phyloP scores from a whole-genome alignment of 192 early-diverging fungal genomes.

The Coemansia asiatica region DNA sequence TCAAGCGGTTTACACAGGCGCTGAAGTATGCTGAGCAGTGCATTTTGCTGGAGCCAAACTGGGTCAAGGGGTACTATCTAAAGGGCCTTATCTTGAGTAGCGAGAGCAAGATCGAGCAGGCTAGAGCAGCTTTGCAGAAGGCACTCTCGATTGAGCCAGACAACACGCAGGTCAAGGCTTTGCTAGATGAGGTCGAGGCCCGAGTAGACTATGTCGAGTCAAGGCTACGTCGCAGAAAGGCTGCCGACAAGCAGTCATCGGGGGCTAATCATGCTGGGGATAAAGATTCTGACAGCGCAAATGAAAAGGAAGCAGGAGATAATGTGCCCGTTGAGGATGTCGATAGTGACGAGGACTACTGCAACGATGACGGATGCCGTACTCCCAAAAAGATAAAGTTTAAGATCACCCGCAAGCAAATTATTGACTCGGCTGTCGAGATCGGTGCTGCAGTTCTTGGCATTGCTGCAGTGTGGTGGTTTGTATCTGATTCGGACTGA shows the following conservation, averaged over 20 bases:
- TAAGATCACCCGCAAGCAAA: constrained; percentile 42
- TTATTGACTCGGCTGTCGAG: constrained; percentile 30
- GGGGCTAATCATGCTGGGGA: not conserved
- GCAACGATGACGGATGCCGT: constrained; percentile 42
- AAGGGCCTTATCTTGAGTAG: constrained; percentile 50
- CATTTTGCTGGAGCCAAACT: constrained; percentile 49
- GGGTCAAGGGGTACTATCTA: constrained; percentile 57
- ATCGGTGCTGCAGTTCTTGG: constrained; percentile 43
- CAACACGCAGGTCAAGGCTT: constrained; percentile 38
- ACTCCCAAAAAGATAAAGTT: constrained; percentile 46
- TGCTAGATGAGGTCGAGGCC: constrained; percentile 45
- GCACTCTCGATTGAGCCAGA: constrained; percentile 36
- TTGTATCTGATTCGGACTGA: constrained; percentile 9
- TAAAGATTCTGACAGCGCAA: constrained; percentile 24
- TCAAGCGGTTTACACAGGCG: constrained; percentile 48
- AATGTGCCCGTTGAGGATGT: constrained; percentile 38
- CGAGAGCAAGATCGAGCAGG: constrained; percentile 54
- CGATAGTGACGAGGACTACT: constrained; percentile 54
- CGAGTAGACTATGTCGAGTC: constrained; percentile 53
- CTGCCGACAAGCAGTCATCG: constrained; percentile 5
- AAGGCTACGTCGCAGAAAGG: constrained; percentile 44
- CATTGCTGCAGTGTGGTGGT: constrained; percentile 45
- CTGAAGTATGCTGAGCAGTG: constrained; percentile 58
- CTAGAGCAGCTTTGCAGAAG: constrained; percentile 30
- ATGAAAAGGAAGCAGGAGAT: constrained; percentile 21